Evolutionary conservation across 768 basidiomycete species (phyloP), one percentile per base, ranked within the genome.

Genomic region (Tephrocybe sp.): DNA sequence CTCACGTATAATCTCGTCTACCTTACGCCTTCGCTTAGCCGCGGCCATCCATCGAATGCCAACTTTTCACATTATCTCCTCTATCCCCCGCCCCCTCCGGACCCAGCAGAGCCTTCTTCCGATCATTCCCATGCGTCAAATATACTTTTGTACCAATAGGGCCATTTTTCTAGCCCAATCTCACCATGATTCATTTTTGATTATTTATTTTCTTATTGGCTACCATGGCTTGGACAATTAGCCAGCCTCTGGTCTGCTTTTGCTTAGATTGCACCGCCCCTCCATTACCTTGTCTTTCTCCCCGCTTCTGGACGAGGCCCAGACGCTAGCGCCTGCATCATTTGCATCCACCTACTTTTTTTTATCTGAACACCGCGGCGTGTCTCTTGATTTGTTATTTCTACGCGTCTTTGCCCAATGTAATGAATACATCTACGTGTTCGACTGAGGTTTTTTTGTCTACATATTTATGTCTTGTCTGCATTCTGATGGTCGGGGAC

Each of bases 311-410:
- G 51, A 56, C 52, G 28, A 36, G 45, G 48, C 44, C 48, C 49
- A 43, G 55, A 47, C 55, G 55, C 42, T 53, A 51, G 55, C 49
- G 55, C 41, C 51, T 56, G 51, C 36, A 53, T 49, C 30, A 24
- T n/a, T 15, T 38, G n/a, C 39, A 25, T 25, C 13, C 15, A 38
- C 18, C n/a, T 21, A 16, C 5, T 12, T 18, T 19, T 19, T 19
- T 21, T 19, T 35, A 25, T 24, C 26, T 49, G 18, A 8, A 46
- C 36, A 42, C 32, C 37, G 16, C 37, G 21, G 38, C 11, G 40
- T 47, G 38, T 11, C 34, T 40, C 49, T 31, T 45, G 45, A 45
- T 50, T 25, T 28, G 22, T 30, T 45, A 31, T 37, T 40, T 54
- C 39, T 49, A 32, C 44, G 22, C 30, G 32, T 30, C 22, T 24